phyloP scores from a whole-genome alignment of 1,139 yeast species.

The Groenewaldozyma sp. region DNA sequence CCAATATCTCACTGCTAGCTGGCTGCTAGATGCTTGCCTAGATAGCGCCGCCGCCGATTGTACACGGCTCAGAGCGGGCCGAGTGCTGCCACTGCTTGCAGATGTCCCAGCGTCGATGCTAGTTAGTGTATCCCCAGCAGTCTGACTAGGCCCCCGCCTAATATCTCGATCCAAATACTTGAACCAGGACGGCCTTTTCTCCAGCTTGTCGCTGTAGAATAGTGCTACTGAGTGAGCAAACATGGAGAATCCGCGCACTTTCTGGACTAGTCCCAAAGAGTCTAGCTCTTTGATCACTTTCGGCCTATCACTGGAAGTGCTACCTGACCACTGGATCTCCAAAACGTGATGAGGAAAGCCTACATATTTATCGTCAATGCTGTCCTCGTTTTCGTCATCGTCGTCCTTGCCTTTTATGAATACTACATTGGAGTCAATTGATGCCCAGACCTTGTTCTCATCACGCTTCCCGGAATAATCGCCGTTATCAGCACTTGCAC shows the following conservation, averaged over 20 bases:
- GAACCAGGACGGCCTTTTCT: conserved; percentile 29
- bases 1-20: conserved; percentile 48
- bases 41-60: neutral
- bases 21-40: conserved; percentile 12
- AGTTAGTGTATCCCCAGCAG: neutral
- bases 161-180: conserved; percentile 28
- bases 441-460: conserved; percentile 33
- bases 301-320: conserved; percentile 24
- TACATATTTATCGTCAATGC: conserved; percentile 7
- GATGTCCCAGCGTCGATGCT: conserved; percentile 2
- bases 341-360: conserved; percentile 41
- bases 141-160: conserved; percentile 22
- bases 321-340: conserved; percentile 38
- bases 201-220: conserved; percentile 25
- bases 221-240: conserved; percentile 27
- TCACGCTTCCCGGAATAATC: neutral
- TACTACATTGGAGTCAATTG: conserved; percentile 35
- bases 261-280: conserved; percentile 31
- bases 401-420: conserved; percentile 27
- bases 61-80: neutral
- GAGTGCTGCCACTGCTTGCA: neutral
- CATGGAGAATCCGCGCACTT: conserved; percentile 29
- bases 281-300: conserved; percentile 31
- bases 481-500: conserved; percentile 8
- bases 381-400: neutral